phyloP scores from a whole-genome alignment of 148 eudicot genomes.

The Nepenthes gracilis region DNA sequence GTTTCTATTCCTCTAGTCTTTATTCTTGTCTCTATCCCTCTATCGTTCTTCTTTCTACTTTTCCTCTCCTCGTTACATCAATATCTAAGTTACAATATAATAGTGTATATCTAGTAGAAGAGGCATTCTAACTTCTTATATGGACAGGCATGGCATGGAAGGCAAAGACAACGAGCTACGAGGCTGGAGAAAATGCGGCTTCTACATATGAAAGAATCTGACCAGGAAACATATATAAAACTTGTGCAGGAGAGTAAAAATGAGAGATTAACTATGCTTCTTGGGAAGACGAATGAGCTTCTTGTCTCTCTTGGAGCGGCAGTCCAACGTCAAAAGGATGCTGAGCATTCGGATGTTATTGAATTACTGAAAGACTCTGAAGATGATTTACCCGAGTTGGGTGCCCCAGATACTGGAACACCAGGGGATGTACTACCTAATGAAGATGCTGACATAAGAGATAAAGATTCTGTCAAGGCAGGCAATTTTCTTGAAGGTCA shows the following conservation, averaged over 20 bases:
- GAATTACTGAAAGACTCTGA: slow-evolving; percentile 58
- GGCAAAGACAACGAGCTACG: slow-evolving; percentile 91
- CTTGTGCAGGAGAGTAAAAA: slow-evolving; percentile 99
- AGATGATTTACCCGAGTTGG: slow-evolving; percentile 30
- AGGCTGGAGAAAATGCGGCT: slow-evolving; percentile 81
- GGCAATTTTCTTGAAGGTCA: slow-evolving; percentile 92
- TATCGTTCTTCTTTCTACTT: too few relatives aligned
- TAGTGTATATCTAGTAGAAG: too few relatives aligned
- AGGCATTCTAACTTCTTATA: neutral
- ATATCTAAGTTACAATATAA: too few relatives aligned
- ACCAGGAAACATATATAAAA: slow-evolving; percentile 93
- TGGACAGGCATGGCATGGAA: slow-evolving; percentile 89
- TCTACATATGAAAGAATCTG: slow-evolving; percentile 80
- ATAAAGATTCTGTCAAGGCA: slow-evolving; percentile 39
- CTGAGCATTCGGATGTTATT: slow-evolving; percentile 61
- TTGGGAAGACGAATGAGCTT: slow-evolving; percentile 94
- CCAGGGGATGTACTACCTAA: slow-evolving; percentile 36
- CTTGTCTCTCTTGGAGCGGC: slow-evolving; percentile 94
- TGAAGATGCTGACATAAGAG: slow-evolving; percentile 52
- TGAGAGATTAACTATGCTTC: slow-evolving; percentile 84
- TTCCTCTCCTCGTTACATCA: too few relatives aligned
- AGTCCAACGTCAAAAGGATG: slow-evolving; percentile 96
- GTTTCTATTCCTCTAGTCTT: too few relatives aligned
- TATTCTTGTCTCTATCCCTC: too few relatives aligned
- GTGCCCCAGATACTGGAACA: slow-evolving; percentile 20